Evolutionary conservation across 1,139 yeast species (phyloP).

Genomic region (Saccharomyces pastorianus): DNA sequence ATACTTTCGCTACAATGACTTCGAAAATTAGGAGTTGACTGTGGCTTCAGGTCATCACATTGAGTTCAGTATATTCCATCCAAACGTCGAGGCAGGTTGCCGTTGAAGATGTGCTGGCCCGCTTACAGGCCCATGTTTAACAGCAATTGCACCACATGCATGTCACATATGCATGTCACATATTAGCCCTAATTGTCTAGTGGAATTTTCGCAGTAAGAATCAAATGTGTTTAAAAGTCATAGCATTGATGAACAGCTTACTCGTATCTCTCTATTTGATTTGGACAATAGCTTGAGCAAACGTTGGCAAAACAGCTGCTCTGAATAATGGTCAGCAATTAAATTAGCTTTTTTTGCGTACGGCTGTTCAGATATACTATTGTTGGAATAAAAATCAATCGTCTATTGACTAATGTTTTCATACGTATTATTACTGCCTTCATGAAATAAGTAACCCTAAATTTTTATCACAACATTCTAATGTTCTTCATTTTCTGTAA

Average conservation of each 20-base stretch:
- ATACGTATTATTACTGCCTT: too few relatives aligned
- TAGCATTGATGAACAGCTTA: neutral
- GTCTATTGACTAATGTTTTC: neutral
- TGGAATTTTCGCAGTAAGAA: neutral
- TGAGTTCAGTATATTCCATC: neutral
- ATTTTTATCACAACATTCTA: too few relatives aligned
- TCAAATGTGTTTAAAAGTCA: neutral
- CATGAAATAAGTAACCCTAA: too few relatives aligned
- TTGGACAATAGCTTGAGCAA: neutral
- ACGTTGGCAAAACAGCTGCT: neutral
- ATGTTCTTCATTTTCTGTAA: too few relatives aligned
- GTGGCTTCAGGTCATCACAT: neutral
- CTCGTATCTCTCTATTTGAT: neutral
- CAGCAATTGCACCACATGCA: neutral
- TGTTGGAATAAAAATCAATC: neutral
- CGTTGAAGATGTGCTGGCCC: neutral
- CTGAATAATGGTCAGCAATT: neutral
- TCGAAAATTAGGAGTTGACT: neutral
- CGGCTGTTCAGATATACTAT: neutral
- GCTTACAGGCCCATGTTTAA: neutral
- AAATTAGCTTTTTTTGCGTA: neutral
- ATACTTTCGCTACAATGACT: neutral
- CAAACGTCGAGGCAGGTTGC: neutral
- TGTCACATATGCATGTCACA: neutral
- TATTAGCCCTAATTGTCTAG: neutral